phyloP scores from a whole-genome alignment of 495 filamentous ascomycete species.

The Talaromyces thailandensis region DNA sequence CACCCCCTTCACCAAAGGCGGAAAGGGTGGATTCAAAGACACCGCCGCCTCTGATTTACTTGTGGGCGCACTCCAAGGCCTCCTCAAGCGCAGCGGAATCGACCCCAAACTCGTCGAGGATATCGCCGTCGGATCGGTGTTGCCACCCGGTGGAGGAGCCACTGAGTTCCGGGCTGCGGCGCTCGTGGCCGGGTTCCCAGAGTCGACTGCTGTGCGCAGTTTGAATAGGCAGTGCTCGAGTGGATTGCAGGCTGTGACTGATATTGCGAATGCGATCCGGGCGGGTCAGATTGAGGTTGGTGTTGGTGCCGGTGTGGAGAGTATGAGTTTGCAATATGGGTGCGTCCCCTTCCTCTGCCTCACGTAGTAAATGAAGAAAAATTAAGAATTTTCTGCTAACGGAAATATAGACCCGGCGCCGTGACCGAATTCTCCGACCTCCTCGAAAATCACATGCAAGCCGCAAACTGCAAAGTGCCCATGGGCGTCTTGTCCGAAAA shows the following conservation, averaged over 20 bases:
- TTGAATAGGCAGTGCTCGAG: slow-evolving; percentile 89
- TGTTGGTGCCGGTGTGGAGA: slow-evolving; percentile 94
- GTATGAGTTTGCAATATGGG: slow-evolving; percentile 91
- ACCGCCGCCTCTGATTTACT: slow-evolving; percentile 80
- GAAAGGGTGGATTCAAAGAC: slow-evolving; percentile 92
- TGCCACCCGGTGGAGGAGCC: slow-evolving; percentile 87
- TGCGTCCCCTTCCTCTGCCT: slow-evolving; percentile 28
- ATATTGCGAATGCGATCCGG: slow-evolving; percentile 85
- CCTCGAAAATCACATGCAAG: slow-evolving; percentile 71
- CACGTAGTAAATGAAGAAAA: too few relatives aligned
- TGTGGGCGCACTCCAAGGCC: slow-evolving; percentile 67
- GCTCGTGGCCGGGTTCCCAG: slow-evolving; percentile 86
- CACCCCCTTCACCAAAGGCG: slow-evolving; percentile 84
- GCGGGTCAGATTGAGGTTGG: slow-evolving; percentile 92
- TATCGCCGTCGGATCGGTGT: slow-evolving; percentile 83
- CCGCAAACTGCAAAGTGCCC: slow-evolving; percentile 93
- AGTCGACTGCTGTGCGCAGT: slow-evolving; percentile 67
- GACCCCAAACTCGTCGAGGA: slow-evolving; percentile 81
- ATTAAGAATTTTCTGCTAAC: slow-evolving; percentile 11
- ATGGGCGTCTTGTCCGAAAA: slow-evolving; percentile 93
- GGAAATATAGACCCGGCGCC: slow-evolving; percentile 54
- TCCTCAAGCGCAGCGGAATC: slow-evolving; percentile 77
- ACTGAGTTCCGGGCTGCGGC: slow-evolving; percentile 94
- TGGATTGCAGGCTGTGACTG: slow-evolving; percentile 81
- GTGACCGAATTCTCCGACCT: slow-evolving; percentile 93